These are phyloP conservation scores for Diplodia sapinea DNA, from an alignment of 2,329 filamentous ascomycete genomes.

Conservation along the genomic window DNA sequence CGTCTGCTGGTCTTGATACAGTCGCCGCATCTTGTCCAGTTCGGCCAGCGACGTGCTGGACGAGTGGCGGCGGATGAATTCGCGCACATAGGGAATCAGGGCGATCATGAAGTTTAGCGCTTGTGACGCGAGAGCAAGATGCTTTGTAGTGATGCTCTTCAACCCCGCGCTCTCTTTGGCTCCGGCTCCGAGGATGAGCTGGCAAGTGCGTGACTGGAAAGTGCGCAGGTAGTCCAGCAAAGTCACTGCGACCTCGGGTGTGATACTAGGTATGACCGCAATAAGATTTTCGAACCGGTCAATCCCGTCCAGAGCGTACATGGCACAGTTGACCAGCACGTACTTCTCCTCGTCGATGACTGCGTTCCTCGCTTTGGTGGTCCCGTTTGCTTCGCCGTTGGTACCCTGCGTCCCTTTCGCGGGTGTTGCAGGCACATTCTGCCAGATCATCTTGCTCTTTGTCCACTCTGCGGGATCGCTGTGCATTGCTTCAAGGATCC, in stretches of 20 bases:
- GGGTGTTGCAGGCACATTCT: slow-evolving; percentile 33
- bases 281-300: slow-evolving; percentile 83
- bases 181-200: slow-evolving; percentile 92
- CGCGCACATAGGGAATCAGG: slow-evolving; percentile 85
- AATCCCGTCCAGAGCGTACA: slow-evolving; percentile 80
- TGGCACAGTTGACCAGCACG: slow-evolving; percentile 81
- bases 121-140: slow-evolving; percentile 89
- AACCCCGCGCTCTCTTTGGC: slow-evolving; percentile 87
- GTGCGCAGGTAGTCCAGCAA: slow-evolving; percentile 86
- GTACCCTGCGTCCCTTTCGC: slow-evolving; percentile 41
- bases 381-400: slow-evolving; percentile 43
- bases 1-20: slow-evolving; percentile 87
- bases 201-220: slow-evolving; percentile 96
- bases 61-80: slow-evolving; percentile 82
- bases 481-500: slow-evolving; percentile 72
- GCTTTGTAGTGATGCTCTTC: slow-evolving; percentile 95
- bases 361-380: slow-evolving; percentile 62
- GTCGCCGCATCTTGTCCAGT: slow-evolving; percentile 83
- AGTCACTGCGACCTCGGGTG: slow-evolving; percentile 77
- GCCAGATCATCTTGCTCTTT: slow-evolving; percentile 55
- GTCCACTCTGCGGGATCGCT: slow-evolving; percentile 72
- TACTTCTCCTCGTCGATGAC: slow-evolving; percentile 84
- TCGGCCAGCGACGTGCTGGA: slow-evolving; percentile 65
- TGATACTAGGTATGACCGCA: slow-evolving; percentile 85
- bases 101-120: slow-evolving; percentile 86